Evolutionary conservation across 1,284 basidiomycete genomes (phyloP).

Genomic region (Rhodotorula sp.): DNA sequence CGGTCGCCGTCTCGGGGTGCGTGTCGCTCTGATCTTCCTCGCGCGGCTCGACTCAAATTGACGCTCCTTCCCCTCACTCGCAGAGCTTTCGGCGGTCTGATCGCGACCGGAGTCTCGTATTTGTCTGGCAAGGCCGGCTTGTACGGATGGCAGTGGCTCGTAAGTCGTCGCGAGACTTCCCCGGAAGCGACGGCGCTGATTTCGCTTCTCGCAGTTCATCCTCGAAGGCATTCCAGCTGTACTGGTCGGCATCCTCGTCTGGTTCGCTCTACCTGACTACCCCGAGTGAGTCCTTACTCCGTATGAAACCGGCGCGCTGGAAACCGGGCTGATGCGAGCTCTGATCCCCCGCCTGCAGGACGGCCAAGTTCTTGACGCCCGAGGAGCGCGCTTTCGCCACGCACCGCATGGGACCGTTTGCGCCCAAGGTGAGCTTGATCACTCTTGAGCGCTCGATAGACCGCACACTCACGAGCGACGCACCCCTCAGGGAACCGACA

Average conservation of each 20-base stretch:
- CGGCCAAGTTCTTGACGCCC: slow-evolving; percentile 51
- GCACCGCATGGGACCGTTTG: slow-evolving; percentile 25
- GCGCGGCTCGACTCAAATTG: too few species aligned
- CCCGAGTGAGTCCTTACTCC: slow-evolving; percentile 14
- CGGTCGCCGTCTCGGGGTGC: slow-evolving; percentile 50
- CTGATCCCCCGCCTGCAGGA: slow-evolving; percentile 32
- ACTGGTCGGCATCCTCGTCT: slow-evolving; percentile 51
- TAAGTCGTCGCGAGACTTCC: not conserved
- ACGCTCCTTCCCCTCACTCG: not conserved
- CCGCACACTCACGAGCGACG: not conserved
- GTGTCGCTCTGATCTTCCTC: not conserved
- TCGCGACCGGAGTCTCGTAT: slow-evolving; percentile 52
- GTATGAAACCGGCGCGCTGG: not conserved
- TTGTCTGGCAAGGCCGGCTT: slow-evolving; percentile 48
- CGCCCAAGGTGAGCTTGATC: slow-evolving; percentile 13
- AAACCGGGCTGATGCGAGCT: not conserved
- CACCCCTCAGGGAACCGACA: slow-evolving; percentile 37
- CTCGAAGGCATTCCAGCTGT: slow-evolving; percentile 56
- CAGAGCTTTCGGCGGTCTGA: slow-evolving; percentile 54
- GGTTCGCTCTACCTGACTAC: slow-evolving; percentile 55
- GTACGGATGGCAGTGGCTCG: slow-evolving; percentile 52
- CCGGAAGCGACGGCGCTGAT: not conserved
- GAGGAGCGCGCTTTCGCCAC: slow-evolving; percentile 49
- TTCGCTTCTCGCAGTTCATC: slow-evolving; percentile 49
- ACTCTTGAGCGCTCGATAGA: not conserved